Conservation (phyloP, 768 basidiomycete genomes). For the Mycena vitilis region DNA sequence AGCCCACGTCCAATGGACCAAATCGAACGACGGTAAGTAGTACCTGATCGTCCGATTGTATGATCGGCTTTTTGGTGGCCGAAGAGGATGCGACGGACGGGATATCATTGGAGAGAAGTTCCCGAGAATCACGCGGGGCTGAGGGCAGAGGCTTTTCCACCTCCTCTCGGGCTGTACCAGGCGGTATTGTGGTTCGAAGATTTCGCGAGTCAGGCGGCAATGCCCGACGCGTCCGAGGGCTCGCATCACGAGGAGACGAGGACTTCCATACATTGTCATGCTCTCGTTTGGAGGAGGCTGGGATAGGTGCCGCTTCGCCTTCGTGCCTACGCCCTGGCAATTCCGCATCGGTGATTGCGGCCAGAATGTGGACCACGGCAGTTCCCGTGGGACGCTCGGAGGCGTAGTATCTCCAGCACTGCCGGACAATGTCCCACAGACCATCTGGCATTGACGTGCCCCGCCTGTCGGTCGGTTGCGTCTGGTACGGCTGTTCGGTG, state of each 20-base stretch:
- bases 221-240: no score
- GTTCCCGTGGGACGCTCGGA: slow-evolving; percentile 2
- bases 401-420: not conserved
- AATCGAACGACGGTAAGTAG: not conserved
- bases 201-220: no score
- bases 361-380: not conserved
- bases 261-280: no score
- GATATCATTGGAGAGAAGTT: not conserved
- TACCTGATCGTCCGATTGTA: not conserved
- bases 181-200: no score
- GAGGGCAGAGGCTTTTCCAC: no score
- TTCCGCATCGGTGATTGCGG: not conserved
- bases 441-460: not conserved
- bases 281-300: no score
- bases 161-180: no score
- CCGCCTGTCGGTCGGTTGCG: not conserved
- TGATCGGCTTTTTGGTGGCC: not conserved
- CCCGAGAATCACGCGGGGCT: no score
- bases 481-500: not conserved
- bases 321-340: no score
- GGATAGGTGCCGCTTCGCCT: no score
- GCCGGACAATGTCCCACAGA: not conserved
- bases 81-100: not conserved
- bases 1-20: not conserved
- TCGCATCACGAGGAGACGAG: no score